phyloP scores from a whole-genome alignment of 2,329 filamentous ascomycete genomes.

The Stagonosporopsis vannaccii region DNA sequence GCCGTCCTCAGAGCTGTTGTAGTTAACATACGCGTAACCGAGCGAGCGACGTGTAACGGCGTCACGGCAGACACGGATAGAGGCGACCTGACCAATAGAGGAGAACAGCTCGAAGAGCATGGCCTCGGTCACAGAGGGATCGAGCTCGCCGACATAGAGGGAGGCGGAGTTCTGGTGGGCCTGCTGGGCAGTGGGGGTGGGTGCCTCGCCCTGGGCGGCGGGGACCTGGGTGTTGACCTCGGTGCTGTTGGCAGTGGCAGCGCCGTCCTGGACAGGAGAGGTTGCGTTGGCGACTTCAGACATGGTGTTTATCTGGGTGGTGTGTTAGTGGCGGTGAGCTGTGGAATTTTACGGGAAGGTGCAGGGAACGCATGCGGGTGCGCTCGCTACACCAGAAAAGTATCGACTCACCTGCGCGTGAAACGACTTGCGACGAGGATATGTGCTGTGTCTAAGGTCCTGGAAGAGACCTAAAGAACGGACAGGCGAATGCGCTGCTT shows the following conservation, averaged over 20 bases:
- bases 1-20: conserved; percentile 95
- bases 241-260: conserved; percentile 69
- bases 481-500: conserved; percentile 31
- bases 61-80: conserved; percentile 99
- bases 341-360: conserved; percentile 38
- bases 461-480: conserved; percentile 27
- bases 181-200: conserved; percentile 74
- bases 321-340: conserved; percentile 33
- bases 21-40: conserved; percentile 99
- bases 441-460: conserved; percentile 29
- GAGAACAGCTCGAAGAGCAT: conserved; percentile 99
- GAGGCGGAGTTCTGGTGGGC: conserved; percentile 94
- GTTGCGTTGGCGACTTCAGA: conserved; percentile 56
- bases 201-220: conserved; percentile 69
- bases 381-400: conserved; percentile 43
- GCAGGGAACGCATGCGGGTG: conserved; percentile 39
- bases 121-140: conserved; percentile 96
- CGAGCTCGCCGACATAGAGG: conserved; percentile 98
- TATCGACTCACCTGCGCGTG: conserved; percentile 36
- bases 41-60: conserved; percentile 98
- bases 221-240: conserved; percentile 77
- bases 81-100: conserved; percentile 97
- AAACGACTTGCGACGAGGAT: conserved; percentile 32
- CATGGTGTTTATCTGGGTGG: conserved; percentile 42
- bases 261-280: conserved; percentile 71